phyloP scores from a whole-genome alignment of 1,284 basidiomycete species.

The Ustilago sp. region DNA sequence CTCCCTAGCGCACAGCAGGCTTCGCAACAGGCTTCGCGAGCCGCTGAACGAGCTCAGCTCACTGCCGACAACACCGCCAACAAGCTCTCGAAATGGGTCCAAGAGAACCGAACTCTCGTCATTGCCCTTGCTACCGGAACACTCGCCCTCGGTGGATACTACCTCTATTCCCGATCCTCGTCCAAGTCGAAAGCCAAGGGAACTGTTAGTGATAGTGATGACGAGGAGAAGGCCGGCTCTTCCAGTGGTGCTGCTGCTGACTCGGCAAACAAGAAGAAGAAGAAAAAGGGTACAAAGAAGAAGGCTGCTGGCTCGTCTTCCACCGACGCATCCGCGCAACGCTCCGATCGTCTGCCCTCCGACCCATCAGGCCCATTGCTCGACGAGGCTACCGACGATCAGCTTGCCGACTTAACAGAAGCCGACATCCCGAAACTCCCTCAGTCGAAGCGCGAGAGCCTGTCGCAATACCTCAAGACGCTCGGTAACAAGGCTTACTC shows the following conservation, averaged over 20 bases:
- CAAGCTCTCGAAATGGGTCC: conserved; percentile 61
- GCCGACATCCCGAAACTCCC: conserved; percentile 62
- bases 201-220: conserved; percentile 37
- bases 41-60: conserved; percentile 48
- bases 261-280: conserved; percentile 48
- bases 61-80: conserved; percentile 57
- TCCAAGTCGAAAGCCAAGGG: conserved; percentile 41
- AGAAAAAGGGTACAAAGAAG: conserved; percentile 66
- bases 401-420: conserved; percentile 59
- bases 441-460: conserved; percentile 73
- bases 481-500: conserved; percentile 91
- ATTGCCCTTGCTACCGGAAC: conserved; percentile 61
- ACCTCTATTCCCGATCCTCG: conserved; percentile 52
- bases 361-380: conserved; percentile 60
- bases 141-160: conserved; percentile 62
- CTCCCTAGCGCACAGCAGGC: conserved; percentile 51
- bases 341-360: conserved; percentile 32
- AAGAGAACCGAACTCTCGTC: conserved; percentile 64
- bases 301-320: conserved; percentile 35
- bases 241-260: conserved; percentile 28
- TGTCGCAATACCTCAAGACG: conserved; percentile 85
- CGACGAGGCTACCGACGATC: conserved; percentile 64
- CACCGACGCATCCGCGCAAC: conserved; percentile 32
- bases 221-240: conserved; percentile 48
- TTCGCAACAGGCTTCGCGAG: conserved; percentile 50